phyloP scores from a whole-genome alignment of 352 stramenopile species.

The Aphanomyces stellatus region DNA sequence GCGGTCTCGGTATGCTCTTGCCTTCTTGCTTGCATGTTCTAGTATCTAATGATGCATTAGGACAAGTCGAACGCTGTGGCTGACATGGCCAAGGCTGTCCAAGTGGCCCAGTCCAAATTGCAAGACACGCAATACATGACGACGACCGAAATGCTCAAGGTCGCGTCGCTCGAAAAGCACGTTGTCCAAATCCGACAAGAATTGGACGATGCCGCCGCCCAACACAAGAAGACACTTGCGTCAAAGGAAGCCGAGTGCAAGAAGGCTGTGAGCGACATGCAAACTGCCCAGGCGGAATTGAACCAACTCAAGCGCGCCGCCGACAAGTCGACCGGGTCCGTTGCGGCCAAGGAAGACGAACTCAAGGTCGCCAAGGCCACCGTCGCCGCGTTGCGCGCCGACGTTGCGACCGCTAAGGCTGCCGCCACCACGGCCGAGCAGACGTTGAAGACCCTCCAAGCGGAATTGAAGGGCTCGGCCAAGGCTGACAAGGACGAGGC shows the following conservation, averaged over 20 bases:
- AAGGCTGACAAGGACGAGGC: conserved; percentile 14
- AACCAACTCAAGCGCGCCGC: not conserved
- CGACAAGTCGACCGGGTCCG: not conserved
- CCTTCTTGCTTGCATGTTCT: not conserved
- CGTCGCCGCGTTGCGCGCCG: not conserved
- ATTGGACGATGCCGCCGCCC: not conserved
- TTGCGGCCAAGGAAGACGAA: conserved; percentile 10
- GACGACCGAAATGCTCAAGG: not conserved
- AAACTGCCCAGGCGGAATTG: not conserved
- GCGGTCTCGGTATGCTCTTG: not conserved
- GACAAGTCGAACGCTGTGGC: not conserved
- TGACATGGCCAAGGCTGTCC: not conserved
- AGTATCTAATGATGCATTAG: not conserved
- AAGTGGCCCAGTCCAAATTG: not conserved
- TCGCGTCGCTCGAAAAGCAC: not conserved
- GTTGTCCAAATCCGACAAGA: not conserved
- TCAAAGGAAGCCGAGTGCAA: conserved; percentile 1
- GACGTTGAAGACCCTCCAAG: conserved; percentile 1
- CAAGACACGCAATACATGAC: conserved; percentile 11
- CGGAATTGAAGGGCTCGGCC: not conserved
- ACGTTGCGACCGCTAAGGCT: conserved; percentile 1
- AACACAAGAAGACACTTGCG: not conserved
- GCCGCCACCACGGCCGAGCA: not conserved
- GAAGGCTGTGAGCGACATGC: not conserved
- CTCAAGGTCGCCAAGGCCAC: conserved; percentile 9